A percentile compares a stretch with the other conserved stretches of the same genome.
Evolutionary conservation across 228 moss, liverwort and hornwort genomes (phyloP).

Genomic region (Sphagnum fallax): DNA sequence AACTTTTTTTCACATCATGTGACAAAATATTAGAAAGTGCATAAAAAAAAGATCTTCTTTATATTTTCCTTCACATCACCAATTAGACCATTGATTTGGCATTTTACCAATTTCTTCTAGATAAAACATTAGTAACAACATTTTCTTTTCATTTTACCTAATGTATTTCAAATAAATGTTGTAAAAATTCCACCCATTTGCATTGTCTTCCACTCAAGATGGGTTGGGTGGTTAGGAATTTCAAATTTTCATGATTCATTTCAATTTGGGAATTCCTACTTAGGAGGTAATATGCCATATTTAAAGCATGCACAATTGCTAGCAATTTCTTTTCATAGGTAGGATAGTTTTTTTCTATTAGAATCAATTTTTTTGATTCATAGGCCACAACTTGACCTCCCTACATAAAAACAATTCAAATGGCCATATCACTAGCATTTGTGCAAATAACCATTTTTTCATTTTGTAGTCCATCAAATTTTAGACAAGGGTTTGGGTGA

Average conservation of each 20-base stretch:
- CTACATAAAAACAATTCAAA: not conserved
- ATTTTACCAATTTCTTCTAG: not conserved
- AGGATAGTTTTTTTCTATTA: not conserved
- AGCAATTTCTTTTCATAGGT: constrained; percentile 1
- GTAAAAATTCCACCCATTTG: not conserved
- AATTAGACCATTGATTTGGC: not conserved
- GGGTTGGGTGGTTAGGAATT: not conserved
- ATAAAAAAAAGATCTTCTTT: not conserved
- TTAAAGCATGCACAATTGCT: constrained; percentile 5
- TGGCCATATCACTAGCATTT: constrained; percentile 1
- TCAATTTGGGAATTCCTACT: not conserved
- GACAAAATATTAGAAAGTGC: constrained; percentile 1
- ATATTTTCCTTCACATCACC: not conserved
- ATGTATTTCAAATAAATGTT: not conserved
- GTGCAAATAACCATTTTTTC: not conserved
- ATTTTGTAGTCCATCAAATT: not conserved
- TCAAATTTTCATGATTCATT: not conserved
- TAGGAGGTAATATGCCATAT: not conserved
- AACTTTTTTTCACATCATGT: not conserved
- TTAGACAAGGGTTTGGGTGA: too few species aligned
- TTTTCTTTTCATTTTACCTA: not conserved
- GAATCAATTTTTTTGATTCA: constrained; percentile 4
- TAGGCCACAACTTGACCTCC: not conserved
- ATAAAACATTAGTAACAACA: not conserved
- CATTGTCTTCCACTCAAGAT: not conserved